These are phyloP conservation scores for Royoungia palumana DNA, from an alignment of 768 basidiomycete genomes.

Conservation along the genomic window DNA sequence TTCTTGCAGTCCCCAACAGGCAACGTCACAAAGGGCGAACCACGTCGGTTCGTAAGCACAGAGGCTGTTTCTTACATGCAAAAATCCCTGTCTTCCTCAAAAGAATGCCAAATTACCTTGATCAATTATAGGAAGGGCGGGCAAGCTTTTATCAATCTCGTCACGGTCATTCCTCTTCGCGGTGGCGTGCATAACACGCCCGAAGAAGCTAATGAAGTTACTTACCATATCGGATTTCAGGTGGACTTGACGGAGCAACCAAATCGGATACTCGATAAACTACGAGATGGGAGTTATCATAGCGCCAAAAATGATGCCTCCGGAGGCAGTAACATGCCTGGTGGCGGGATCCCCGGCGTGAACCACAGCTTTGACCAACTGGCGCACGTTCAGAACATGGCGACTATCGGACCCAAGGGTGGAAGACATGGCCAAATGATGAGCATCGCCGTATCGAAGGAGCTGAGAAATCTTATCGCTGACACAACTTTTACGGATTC, in stretches of 20 bases:
- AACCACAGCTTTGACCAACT: conserved; percentile 10
- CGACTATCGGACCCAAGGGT: conserved; percentile 19
- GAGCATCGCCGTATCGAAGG: conserved; percentile 46
- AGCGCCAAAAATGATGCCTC: conserved; percentile 53
- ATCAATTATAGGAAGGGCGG: conserved; percentile 89
- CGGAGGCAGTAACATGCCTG: not conserved
- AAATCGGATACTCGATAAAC: conserved; percentile 73
- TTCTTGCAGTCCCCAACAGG: conserved; percentile 82
- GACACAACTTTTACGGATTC: conserved; percentile 47
- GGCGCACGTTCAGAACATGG: conserved; percentile 16
- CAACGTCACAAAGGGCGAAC: conserved; percentile 47
- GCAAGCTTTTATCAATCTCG: conserved; percentile 84
- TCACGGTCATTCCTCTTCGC: conserved; percentile 83
- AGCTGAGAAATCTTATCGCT: conserved; percentile 47
- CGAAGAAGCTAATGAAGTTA: conserved; percentile 66
- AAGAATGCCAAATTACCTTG: conserved; percentile 86
- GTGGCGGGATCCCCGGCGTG: not conserved
- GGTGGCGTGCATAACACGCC: conserved; percentile 49
- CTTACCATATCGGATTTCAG: conserved; percentile 93
- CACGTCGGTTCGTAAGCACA: conserved; percentile 59
- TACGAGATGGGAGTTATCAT: conserved; percentile 70
- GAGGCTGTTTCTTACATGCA: conserved; percentile 65
- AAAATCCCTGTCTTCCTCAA: conserved; percentile 62
- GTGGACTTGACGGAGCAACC: conserved; percentile 89
- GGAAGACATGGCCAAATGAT: conserved; percentile 26